A percentile compares a stretch with the other conserved stretches of the same genome.
These are phyloP conservation scores for Emericellopsis atlantica DNA, from an alignment of 2,329 filamentous ascomycete genomes.

Conservation along the genomic window DNA sequence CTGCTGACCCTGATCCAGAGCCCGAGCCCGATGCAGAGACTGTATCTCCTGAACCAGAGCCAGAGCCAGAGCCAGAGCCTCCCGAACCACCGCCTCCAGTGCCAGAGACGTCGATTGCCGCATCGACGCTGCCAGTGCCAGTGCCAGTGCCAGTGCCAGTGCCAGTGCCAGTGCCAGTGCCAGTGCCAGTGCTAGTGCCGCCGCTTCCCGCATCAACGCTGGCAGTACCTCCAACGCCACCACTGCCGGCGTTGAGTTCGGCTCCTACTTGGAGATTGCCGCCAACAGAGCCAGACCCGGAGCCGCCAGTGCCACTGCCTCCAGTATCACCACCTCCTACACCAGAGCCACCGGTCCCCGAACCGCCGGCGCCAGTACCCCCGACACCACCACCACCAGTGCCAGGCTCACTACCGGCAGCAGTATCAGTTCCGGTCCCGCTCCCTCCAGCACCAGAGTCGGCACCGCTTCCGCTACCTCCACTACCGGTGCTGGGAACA, in stretches of 20 bases:
- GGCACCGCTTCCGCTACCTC: neutral
- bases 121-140: neutral
- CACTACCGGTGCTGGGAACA: neutral
- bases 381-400: neutral
- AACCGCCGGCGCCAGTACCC: no score
- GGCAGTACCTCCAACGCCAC: neutral
- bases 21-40: neutral
- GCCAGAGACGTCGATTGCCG: neutral
- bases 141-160: neutral
- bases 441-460: neutral
- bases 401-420: neutral
- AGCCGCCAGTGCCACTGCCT: neutral
- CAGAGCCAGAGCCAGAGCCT: slow-evolving; percentile 1
- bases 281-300: no score
- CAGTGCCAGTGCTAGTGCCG: neutral
- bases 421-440: neutral
- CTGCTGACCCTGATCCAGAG: neutral
- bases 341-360: neutral
- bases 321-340: neutral
- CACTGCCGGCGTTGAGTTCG: neutral
- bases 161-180: neutral
- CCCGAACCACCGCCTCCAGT: neutral
- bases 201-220: neutral
- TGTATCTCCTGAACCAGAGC: slow-evolving; percentile 1
- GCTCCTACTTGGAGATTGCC: neutral